A percentile compares a stretch with the other conserved stretches of the same genome.
phyloP scores from a whole-genome alignment of 352 stramenopile species.

The Globisporangium cylindrosporum region DNA sequence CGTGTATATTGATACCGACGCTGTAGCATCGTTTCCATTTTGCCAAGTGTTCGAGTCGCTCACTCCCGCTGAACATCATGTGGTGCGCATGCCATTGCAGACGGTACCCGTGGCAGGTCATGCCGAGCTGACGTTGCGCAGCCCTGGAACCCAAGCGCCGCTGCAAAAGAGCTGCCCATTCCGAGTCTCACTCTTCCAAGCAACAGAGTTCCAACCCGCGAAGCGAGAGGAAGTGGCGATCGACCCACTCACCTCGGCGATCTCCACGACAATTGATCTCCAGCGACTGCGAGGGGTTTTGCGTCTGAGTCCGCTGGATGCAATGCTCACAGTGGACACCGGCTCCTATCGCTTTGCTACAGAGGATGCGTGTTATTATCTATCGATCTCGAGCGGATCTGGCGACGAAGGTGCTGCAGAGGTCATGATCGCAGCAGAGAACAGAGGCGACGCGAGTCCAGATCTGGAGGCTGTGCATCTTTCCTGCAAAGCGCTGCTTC shows the following conservation, averaged over 20 bases:
- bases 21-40: slow-evolving; percentile 9
- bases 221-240: slow-evolving; percentile 18
- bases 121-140: slow-evolving; percentile 42
- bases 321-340: slow-evolving; percentile 37
- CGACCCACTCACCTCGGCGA: slow-evolving; percentile 12
- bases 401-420: not conserved
- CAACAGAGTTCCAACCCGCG: slow-evolving; percentile 31
- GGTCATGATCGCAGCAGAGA: slow-evolving; percentile 2
- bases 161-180: slow-evolving; percentile 48
- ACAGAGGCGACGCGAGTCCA: not conserved
- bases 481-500: slow-evolving; percentile 7
- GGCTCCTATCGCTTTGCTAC: slow-evolving; percentile 49
- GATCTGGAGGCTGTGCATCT: not conserved
- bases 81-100: slow-evolving; percentile 30
- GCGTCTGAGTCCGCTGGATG: slow-evolving; percentile 51
- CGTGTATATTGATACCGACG: slow-evolving; percentile 12
- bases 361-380: slow-evolving; percentile 32
- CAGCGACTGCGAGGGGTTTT: slow-evolving; percentile 44
- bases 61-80: slow-evolving; percentile 19
- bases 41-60: slow-evolving; percentile 24
- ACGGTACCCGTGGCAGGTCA: slow-evolving; percentile 21
- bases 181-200: slow-evolving; percentile 43
- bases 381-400: slow-evolving; percentile 23
- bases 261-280: slow-evolving; percentile 32
- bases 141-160: slow-evolving; percentile 57